Evolutionary conservation across 2,329 filamentous ascomycete genomes (phyloP), one percentile per base, ranked within the genome.

Genomic region (Colletotrichum incanum): DNA sequence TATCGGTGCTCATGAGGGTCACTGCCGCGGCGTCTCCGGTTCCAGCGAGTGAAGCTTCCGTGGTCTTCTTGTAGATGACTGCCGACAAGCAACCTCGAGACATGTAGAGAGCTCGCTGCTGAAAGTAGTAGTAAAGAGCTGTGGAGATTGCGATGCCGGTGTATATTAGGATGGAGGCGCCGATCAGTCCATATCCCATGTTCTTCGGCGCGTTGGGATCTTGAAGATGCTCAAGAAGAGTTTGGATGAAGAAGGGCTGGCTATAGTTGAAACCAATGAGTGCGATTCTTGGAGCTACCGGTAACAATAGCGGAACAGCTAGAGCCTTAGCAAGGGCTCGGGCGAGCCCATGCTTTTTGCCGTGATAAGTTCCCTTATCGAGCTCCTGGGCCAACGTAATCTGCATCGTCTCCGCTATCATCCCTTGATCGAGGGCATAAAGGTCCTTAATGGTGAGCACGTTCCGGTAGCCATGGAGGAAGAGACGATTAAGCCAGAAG

Each of bases 211-310:
- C 55, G 5, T 76, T 72, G 31, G 78, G 72, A 39, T 76, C 37
- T 18, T 79, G 72, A 5, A 84, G 74, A 50, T 83, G 82, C 2
- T 75, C 68, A 0, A 86, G 75, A 0, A 83, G 77, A 0, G 78
- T 76, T 18, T 83, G 77, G 65, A 86, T 83, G 45, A 86, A 81
- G 31, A 86, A 82, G 0, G 85, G 84, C 56, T 84, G 83, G 47
- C 82, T 84, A 50, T 84, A 84, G 23, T 76, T 82, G 71, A 85
- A 84, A 16, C 79, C 84, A 5, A 83, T 78, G 5, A 84, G 75
- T 1, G 80, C 80, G 9, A 84, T 75, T 9, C 83, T 78, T 1
- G 84, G 82, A 1, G 77, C 76, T 1, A 85, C 72, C 0, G 84
- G 82, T 0, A 82, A 69, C 0, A 85, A 65, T 2, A 83, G 74